These are phyloP conservation scores for Plasmodium sp. DNA, from an alignment of 169 alveolate species.

Conservation along the genomic window DNA sequence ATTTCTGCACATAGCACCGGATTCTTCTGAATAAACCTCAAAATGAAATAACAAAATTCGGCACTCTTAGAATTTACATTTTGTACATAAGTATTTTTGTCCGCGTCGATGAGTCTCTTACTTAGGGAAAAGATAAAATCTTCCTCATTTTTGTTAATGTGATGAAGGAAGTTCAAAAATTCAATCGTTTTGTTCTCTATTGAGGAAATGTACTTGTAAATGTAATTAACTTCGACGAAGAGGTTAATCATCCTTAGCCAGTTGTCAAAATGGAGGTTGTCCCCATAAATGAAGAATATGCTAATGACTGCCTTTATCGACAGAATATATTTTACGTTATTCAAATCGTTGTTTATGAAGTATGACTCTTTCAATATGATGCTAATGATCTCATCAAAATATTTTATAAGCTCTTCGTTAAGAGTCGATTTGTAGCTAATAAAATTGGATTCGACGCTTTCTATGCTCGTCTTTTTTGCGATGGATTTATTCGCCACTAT, in stretches of 20 bases:
- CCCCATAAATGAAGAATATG: slow-evolving; percentile 68
- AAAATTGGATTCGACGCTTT: slow-evolving; percentile 39
- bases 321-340: slow-evolving; percentile 58
- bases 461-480: slow-evolving; percentile 27
- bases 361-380: slow-evolving; percentile 52
- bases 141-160: slow-evolving; percentile 59
- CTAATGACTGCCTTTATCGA: slow-evolving; percentile 64
- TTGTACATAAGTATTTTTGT: slow-evolving; percentile 14
- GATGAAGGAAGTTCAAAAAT: slow-evolving; percentile 39
- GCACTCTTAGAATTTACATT: slow-evolving; percentile 49
- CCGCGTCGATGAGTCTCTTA: slow-evolving; percentile 9
- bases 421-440: slow-evolving; percentile 22
- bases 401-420: slow-evolving; percentile 42
- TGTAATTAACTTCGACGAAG: slow-evolving; percentile 65
- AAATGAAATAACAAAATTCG: slow-evolving; percentile 67
- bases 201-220: slow-evolving; percentile 59
- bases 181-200: slow-evolving; percentile 69
- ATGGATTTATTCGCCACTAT: not conserved
- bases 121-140: slow-evolving; percentile 15
- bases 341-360: slow-evolving; percentile 62
- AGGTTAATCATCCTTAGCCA: slow-evolving; percentile 64
- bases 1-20: slow-evolving; percentile 74
- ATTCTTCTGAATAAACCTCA: slow-evolving; percentile 63
- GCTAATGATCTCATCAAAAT: slow-evolving; percentile 52
- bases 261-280: slow-evolving; percentile 35